phyloP scores from a whole-genome alignment of 2,329 filamentous ascomycete species.

The Leptographium procerum region DNA sequence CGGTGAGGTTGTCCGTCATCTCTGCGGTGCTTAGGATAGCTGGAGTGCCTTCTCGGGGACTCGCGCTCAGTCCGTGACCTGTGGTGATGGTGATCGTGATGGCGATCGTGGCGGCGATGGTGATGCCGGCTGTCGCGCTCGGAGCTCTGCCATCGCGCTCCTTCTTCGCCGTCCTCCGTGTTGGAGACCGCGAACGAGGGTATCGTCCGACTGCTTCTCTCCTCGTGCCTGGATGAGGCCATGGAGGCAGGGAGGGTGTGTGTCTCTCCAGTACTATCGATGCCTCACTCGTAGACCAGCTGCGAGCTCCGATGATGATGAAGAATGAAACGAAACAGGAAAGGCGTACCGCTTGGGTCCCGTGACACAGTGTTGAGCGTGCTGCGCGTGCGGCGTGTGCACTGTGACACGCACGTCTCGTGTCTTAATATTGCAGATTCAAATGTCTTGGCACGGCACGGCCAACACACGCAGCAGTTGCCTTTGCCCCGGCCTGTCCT shows the following conservation, averaged over 20 bases:
- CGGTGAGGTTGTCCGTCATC: neutral
- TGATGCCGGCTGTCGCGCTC: neutral
- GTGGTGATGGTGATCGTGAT: constrained; percentile 3
- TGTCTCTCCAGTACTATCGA: too few species aligned
- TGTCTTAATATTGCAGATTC: neutral
- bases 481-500: neutral
- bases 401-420: neutral
- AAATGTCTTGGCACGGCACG: neutral
- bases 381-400: neutral
- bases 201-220: constrained; percentile 15
- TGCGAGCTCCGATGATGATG: neutral
- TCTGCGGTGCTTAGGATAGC: neutral
- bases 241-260: constrained; percentile 1
- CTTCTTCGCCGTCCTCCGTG: neutral
- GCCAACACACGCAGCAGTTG: neutral
- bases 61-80: neutral
- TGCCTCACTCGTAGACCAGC: too few species aligned
- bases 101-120: neutral
- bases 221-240: constrained; percentile 3
- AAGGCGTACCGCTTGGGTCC: neutral
- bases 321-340: neutral
- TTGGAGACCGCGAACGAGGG: constrained; percentile 9
- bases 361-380: neutral
- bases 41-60: too few species aligned
- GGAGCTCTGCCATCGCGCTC: neutral